These are phyloP conservation scores for Chalaropsis ovoidea DNA, from an alignment of 2,329 filamentous ascomycete species.

Conservation along the genomic window DNA sequence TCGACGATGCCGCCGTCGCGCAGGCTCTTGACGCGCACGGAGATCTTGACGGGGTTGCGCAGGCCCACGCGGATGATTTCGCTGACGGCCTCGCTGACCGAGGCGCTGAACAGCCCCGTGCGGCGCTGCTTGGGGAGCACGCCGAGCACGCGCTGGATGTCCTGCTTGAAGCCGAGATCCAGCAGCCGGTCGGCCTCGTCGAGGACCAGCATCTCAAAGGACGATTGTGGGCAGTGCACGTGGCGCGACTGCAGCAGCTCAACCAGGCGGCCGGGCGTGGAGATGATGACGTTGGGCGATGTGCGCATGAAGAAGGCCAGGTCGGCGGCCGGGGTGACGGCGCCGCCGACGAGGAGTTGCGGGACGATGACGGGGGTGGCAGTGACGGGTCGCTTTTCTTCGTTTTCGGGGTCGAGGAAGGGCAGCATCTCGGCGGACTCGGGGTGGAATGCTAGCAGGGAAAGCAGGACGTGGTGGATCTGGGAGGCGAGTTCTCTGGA, in stretches of 20 bases:
- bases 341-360: slow-evolving; percentile 79
- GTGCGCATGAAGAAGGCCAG: slow-evolving; percentile 72
- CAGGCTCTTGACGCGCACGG: slow-evolving; percentile 76
- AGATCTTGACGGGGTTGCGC: slow-evolving; percentile 88
- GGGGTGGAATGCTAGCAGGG: slow-evolving; percentile 70
- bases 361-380: slow-evolving; percentile 55
- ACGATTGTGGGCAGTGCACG: slow-evolving; percentile 76
- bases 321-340: slow-evolving; percentile 70
- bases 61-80: slow-evolving; percentile 87
- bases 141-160: slow-evolving; percentile 73
- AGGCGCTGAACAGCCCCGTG: slow-evolving; percentile 89
- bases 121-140: slow-evolving; percentile 84
- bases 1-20: slow-evolving; percentile 55
- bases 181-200: slow-evolving; percentile 90
- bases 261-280: slow-evolving; percentile 79
- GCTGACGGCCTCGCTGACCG: slow-evolving; percentile 87
- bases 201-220: slow-evolving; percentile 83
- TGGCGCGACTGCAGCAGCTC: slow-evolving; percentile 79
- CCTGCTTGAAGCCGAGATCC: slow-evolving; percentile 87
- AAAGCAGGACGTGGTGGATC: slow-evolving; percentile 71
- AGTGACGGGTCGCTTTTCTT: slow-evolving; percentile 45
- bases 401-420: slow-evolving; percentile 42
- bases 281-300: slow-evolving; percentile 80
- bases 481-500: slow-evolving; percentile 80
- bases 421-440: slow-evolving; percentile 60